A percentile compares a stretch with the other conserved stretches of the same genome.
Conservation (phyloP, 805 yeast species). For the Wickerhamiella australiensis region DNA sequence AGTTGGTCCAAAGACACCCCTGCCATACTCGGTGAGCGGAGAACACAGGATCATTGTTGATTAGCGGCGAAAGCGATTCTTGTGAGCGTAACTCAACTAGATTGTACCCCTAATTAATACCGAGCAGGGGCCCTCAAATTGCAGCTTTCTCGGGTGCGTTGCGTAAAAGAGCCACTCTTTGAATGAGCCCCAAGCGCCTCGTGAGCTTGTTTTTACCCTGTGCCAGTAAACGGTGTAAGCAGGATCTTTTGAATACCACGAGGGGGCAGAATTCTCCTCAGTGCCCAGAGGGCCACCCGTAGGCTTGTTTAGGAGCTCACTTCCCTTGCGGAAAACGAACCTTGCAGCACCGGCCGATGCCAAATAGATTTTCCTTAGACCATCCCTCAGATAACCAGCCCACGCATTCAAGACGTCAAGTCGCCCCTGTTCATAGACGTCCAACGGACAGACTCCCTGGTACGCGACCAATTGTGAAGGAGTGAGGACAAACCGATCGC, state of each 20-base stretch:
- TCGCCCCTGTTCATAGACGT: constrained; percentile 3
- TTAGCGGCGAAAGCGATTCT: too few species aligned
- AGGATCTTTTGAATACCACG: constrained; percentile 6
- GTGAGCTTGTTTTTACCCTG: constrained; percentile 3
- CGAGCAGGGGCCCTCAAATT: constrained; percentile 8
- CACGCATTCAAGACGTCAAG: constrained; percentile 4
- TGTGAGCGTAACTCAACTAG: too few species aligned
- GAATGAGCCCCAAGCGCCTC: neutral
- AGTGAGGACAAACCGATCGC: neutral
- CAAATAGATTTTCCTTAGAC: neutral
- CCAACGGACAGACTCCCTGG: neutral
- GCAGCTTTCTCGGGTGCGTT: constrained; percentile 5
- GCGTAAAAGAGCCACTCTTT: neutral
- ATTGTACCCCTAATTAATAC: constrained; percentile 1
- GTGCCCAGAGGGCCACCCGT: too few species aligned
- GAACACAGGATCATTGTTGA: neutral
- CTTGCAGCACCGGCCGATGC: neutral
- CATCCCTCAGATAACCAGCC: neutral
- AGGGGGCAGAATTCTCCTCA: neutral
- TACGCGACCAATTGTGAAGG: constrained; percentile 9
- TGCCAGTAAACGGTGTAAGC: constrained; percentile 8
- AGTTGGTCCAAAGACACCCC: too few species aligned
- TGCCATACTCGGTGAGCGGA: too few species aligned
- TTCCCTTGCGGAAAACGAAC: neutral
- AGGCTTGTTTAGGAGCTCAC: neutral